Evolutionary conservation across 2,329 filamentous ascomycete genomes (phyloP).

Genomic region (Calonectria montana): DNA sequence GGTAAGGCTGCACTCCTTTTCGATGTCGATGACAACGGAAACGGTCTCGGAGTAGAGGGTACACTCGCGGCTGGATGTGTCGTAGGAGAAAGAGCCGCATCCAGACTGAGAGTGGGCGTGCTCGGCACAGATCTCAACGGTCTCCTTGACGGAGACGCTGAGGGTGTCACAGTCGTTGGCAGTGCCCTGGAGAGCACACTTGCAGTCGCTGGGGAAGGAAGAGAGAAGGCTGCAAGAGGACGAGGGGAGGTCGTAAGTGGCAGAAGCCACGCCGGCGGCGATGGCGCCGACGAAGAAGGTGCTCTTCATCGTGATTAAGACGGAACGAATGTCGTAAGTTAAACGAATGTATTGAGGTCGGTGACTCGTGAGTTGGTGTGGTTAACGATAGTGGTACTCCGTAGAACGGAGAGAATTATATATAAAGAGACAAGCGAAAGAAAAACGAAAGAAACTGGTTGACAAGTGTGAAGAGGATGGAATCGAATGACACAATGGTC

Average conservation of each 20-base stretch:
- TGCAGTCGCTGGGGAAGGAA: neutral
- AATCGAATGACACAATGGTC: constrained; percentile 28
- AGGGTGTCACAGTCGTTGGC: neutral
- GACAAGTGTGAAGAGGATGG: constrained; percentile 32
- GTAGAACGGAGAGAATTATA: constrained; percentile 24
- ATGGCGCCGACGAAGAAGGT: constrained; percentile 45
- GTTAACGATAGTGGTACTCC: constrained; percentile 37
- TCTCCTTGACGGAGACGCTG: neutral
- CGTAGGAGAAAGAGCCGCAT: neutral
- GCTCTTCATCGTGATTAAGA: constrained; percentile 48
- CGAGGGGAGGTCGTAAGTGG: constrained; percentile 47
- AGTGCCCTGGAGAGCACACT: neutral
- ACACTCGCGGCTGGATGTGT: neutral
- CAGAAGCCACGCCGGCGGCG: constrained; percentile 44
- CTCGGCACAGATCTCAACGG: neutral
- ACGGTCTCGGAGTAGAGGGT: neutral
- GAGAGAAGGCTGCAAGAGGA: neutral
- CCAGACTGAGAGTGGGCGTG: neutral
- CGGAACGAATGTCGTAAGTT: constrained; percentile 34
- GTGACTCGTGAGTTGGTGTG: constrained; percentile 27
- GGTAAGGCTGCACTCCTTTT: neutral
- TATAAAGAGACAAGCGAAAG: constrained; percentile 24
- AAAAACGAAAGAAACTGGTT: neutral
- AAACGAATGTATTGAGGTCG: constrained; percentile 43
- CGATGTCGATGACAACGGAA: neutral